Base-by-base conservation (phyloP, 768 basidiomycete species). In the Saitozyma sp. region DNA sequence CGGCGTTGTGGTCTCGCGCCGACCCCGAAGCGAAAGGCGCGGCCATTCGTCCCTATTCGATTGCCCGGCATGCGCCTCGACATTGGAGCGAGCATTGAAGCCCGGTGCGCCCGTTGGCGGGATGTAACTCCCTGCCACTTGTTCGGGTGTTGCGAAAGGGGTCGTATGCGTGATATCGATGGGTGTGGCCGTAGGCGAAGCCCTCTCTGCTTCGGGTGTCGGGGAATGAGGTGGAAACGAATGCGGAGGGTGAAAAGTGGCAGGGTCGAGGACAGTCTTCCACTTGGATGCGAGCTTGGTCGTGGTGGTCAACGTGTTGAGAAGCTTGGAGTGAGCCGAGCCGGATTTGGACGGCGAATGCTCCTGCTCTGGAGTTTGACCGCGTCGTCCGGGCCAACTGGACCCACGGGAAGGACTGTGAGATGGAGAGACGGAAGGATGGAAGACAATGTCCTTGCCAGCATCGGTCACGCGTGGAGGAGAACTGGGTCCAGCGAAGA, bases 81-180 rank as follows among this genome's bases (percentile, higher is more conserved):
- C 29, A 29, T 29, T 29, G 29, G 29, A 29, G 29, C 5, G 29
- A 29, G 29, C n/a, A 6, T 41, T 43, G 54, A 66, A 71, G 58
- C 62, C 73, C 2, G 77, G 77, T 1, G 77, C 77, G 7, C 77
- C 77, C 11, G 58, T 62, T 9, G 76, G 76, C 8, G 74, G 61
- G n/a, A 65, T 65, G 50, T 72, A 69, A 14, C 54, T 61, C 1
- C 63, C 63, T 3, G 62, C 59, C n/a, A 65, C 37, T 41, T 66
- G 58, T 37, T 74, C 66, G 6, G 64, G 39, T 6, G 66, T 54
- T 8, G 66, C 68, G 51, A 79, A 79, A 0, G 78, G 78, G 13
- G 68, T 76, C 6, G 65, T 19, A 54, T 79, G 78, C 20, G 66
- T 75, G 45, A 76, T 63, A 17, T 46, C 45, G 45, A 46, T 46